Base-by-base conservation (phyloP, 768 basidiomycete genomes). In the Leccinum sublutescens region DNA sequence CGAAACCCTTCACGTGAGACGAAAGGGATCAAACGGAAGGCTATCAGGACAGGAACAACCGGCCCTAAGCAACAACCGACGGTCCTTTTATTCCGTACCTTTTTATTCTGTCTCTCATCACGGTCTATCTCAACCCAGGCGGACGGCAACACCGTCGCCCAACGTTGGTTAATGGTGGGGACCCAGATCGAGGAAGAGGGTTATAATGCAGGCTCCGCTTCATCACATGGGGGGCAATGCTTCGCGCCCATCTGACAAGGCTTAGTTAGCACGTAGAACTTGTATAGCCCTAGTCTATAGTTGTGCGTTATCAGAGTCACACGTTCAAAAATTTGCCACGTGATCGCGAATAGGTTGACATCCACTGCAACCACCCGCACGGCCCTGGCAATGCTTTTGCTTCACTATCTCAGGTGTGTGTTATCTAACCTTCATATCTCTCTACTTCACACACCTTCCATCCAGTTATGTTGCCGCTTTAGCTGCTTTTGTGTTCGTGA, bases 401-500 rank as follows among this genome's bases (percentile, higher is more conserved):
- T 89, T 47, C 81, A 82, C 64, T 85, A 84, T 68, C 75, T 88
- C 60, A 86, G 88, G 88, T 85, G 31, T 23, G 76, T 61, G 50
- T 45, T 15, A 29, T 27, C 19, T n/a, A 68, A 21, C 66, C 68
- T 12, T 33, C 19, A 61, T 11, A n/a, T 12, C 14, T 1, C 4
- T 2, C 17, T 49, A 5, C 5, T 43, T 53, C 36, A 61, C 17
- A 1, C 8, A 8, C 15, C 29, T 34, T 19, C 2, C 64, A 91
- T 19, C 1, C 64, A 91, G 89, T 62, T 96, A 93, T 79, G 79
- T 81, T 36, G 92, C 93, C 19, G 82, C 85, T 14, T 64, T 88
- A 23, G 86, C 85, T 29, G 93, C 87, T 2, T 93, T 97, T 68
- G 78, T 89, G 56, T 98, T 97, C 66, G 86, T 95, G n/a, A 94